Percentiles rank a stretch among this genome's conserved stretches.
phyloP scores from a whole-genome alignment of 148 eudicot genomes.

The Hydrangea macrophylla region DNA sequence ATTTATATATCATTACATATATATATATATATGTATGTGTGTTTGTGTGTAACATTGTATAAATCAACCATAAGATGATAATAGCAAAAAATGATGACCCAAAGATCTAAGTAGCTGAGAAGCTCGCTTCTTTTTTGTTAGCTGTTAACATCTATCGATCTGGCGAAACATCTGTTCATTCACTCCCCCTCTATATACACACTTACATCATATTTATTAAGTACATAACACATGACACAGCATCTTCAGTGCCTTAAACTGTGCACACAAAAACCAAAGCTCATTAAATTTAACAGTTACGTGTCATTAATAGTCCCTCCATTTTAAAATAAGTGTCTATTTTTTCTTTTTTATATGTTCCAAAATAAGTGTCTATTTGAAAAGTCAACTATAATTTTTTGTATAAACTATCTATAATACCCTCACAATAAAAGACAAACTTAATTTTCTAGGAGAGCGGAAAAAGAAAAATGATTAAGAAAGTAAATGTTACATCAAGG shows the following conservation, averaged over 20 bases:
- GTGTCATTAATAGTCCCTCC: neutral
- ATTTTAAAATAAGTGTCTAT: too few species aligned
- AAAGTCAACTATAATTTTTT: too few species aligned
- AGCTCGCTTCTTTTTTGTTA: slow-evolving; percentile 16
- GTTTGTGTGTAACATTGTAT: too few species aligned
- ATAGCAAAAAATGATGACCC: neutral
- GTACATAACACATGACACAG: neutral
- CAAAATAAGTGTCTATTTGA: too few species aligned
- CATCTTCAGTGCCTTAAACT: neutral
- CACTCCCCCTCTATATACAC: neutral
- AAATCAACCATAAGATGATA: neutral
- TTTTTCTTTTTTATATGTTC: too few species aligned
- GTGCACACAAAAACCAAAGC: neutral
- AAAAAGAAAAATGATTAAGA: too few species aligned
- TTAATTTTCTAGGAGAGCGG: too few species aligned
- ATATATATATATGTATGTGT: neutral
- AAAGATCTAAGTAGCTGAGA: neutral
- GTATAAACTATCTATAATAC: too few species aligned
- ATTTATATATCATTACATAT: neutral
- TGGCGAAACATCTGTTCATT: neutral
- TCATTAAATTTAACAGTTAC: neutral
- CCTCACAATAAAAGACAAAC: too few species aligned
- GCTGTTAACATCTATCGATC: slow-evolving; percentile 11
- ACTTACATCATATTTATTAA: too few species aligned
- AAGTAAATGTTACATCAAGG: too few species aligned